Percentiles rank a stretch among this genome's conserved stretches.
Evolutionary conservation across 441 rosid species (phyloP).

Genomic region (Erodium trifolium): DNA sequence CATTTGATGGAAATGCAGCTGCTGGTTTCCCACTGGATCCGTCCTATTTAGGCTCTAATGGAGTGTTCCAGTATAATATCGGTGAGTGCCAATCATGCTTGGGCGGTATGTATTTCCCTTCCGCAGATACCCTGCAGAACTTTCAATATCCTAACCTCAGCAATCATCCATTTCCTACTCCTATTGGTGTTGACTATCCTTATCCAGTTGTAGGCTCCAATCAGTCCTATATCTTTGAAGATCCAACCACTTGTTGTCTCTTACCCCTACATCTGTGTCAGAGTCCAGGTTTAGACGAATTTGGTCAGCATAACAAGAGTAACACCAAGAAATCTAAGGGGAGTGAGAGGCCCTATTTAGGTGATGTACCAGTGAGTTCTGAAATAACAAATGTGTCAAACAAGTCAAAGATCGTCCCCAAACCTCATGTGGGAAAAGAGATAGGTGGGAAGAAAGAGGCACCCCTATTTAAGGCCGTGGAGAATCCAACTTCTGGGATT

Average conservation of each 20-base stretch:
- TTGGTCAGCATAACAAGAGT: slow-evolving; percentile 13
- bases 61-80: slow-evolving; percentile 14
- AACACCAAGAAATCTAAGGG: slow-evolving; percentile 14
- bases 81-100: slow-evolving; percentile 4
- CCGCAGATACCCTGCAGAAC: slow-evolving; percentile 16
- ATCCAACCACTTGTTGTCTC: slow-evolving; percentile 12
- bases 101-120: slow-evolving; percentile 14
- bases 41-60: slow-evolving; percentile 16
- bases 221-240: slow-evolving; percentile 14
- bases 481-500: background rate
- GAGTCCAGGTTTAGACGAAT: slow-evolving; percentile 9
- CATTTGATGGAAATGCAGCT: slow-evolving; percentile 11
- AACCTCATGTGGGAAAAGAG: slow-evolving; percentile 1
- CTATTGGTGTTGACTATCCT: slow-evolving; percentile 8
- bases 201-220: slow-evolving; percentile 16
- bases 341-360: slow-evolving; percentile 16
- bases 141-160: slow-evolving; percentile 15
- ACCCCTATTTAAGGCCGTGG: slow-evolving; percentile 13
- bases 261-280: slow-evolving; percentile 14
- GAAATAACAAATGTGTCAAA: slow-evolving; percentile 6
- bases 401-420: slow-evolving; percentile 11
- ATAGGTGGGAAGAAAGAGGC: slow-evolving; percentile 14
- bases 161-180: slow-evolving; percentile 16
- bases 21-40: slow-evolving; percentile 13
- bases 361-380: slow-evolving; percentile 10